Percentiles rank a stretch among this genome's conserved stretches.
Conservation (phyloP, 1,139 yeast genomes). For the Suhomyces maxii region DNA sequence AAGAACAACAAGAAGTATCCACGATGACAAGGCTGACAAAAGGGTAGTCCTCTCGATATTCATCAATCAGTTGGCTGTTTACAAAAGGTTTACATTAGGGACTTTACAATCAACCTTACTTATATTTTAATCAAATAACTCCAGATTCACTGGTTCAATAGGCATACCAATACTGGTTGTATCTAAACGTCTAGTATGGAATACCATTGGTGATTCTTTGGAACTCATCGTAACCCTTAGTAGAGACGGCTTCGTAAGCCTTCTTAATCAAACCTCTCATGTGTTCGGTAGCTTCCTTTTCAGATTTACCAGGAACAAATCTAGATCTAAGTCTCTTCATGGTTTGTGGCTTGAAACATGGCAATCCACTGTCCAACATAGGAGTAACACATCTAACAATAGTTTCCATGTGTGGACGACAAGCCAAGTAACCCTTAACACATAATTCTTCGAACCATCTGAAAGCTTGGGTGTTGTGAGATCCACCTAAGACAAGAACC, state of each 20-base stretch:
- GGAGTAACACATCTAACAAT: conserved; percentile 85
- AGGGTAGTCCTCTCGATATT: no score
- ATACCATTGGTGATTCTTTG: conserved; percentile 95
- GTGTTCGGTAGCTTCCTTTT: conserved; percentile 79
- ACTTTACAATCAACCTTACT: no score
- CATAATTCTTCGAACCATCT: conserved; percentile 94
- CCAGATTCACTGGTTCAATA: no score
- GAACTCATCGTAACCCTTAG: conserved; percentile 97
- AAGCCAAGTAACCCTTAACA: conserved; percentile 86
- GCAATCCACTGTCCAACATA: conserved; percentile 93
- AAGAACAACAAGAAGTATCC: no score
- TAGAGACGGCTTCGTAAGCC: conserved; percentile 83
- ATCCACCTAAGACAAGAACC: conserved; percentile 95
- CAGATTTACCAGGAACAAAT: conserved; percentile 78
- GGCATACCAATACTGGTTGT: no score
- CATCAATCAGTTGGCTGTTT: no score
- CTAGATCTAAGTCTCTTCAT: conserved; percentile 74
- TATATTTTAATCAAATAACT: no score
- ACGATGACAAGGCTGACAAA: no score
- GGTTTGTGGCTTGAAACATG: conserved; percentile 88
- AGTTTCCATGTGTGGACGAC: conserved; percentile 86
- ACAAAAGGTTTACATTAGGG: no score
- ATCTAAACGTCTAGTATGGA: conserved; percentile 56
- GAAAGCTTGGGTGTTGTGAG: conserved; percentile 80
- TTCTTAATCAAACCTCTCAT: conserved; percentile 76